These are phyloP conservation scores for Plasmodium gallinaceum DNA, from an alignment of 169 alveolate species.

Conservation along the genomic window DNA sequence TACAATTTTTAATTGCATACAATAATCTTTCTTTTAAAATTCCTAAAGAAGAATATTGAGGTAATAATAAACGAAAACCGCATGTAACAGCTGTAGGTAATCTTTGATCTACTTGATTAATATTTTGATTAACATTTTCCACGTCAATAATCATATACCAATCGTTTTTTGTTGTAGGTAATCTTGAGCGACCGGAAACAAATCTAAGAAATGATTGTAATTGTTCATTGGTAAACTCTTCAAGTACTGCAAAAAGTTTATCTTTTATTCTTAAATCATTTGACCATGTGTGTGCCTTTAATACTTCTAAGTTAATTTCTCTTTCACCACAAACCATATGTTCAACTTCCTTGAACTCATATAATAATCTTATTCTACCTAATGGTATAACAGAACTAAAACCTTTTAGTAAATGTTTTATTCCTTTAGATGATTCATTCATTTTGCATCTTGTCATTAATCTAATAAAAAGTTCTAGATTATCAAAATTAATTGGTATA, in stretches of 20 bases:
- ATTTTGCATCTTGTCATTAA: constrained; percentile 88
- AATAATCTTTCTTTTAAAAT: constrained; percentile 89
- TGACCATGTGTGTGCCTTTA: constrained; percentile 91
- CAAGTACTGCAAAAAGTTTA: constrained; percentile 89
- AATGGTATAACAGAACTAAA: constrained; percentile 91
- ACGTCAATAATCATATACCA: constrained; percentile 91
- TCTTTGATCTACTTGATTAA: constrained; percentile 83
- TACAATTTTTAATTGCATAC: constrained; percentile 92
- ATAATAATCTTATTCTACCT: constrained; percentile 91
- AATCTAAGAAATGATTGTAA: constrained; percentile 91
- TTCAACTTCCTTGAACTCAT: constrained; percentile 87
- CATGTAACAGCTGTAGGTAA: constrained; percentile 94
- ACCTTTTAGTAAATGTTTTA: constrained; percentile 88
- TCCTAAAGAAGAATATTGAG: constrained; percentile 89
- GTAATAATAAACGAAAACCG: constrained; percentile 91
- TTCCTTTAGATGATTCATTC: constrained; percentile 87
- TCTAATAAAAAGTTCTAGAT: constrained; percentile 86
- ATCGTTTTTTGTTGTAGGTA: constrained; percentile 90
- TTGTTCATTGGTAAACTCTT: constrained; percentile 89
- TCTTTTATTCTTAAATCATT: constrained; percentile 86
- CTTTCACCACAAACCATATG: constrained; percentile 93
- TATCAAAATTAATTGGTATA: constrained; percentile 85
- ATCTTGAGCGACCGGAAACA: constrained; percentile 93
- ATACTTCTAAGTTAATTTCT: constrained; percentile 87
- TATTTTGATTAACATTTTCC: constrained; percentile 75